A percentile compares a stretch with the other conserved stretches of the same genome.
Evolutionary conservation across 768 basidiomycete genomes (phyloP).

Genomic region (Cubamyces lactineus): DNA sequence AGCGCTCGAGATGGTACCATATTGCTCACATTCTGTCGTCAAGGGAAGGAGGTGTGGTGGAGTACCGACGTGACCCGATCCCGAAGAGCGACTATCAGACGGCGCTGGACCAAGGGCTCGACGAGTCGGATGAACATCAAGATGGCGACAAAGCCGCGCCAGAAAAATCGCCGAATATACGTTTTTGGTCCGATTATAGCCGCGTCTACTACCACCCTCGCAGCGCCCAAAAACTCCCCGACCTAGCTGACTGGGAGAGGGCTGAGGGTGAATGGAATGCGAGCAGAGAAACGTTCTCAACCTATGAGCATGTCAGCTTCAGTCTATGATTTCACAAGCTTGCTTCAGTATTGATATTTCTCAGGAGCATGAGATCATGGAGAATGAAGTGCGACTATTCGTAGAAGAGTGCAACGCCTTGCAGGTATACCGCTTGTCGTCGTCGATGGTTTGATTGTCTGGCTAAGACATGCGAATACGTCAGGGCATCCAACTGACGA

Average conservation of each 20-base stretch:
- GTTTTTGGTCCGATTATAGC: conserved; percentile 73
- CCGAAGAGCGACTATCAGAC: conserved; percentile 58
- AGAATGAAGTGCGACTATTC: conserved; percentile 64
- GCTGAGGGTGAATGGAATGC: conserved; percentile 58
- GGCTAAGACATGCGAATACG: neutral
- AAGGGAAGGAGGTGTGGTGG: conserved; percentile 54
- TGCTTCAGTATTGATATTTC: conserved; percentile 4
- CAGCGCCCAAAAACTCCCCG: conserved; percentile 65
- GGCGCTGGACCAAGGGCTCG: conserved; percentile 37
- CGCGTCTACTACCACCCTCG: conserved; percentile 67
- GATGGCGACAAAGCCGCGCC: neutral
- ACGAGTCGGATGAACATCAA: conserved; percentile 24
- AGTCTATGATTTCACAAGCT: neutral
- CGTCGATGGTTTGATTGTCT: neutral
- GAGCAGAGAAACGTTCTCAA: conserved; percentile 54
- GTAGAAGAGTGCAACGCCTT: conserved; percentile 77
- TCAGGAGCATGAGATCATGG: conserved; percentile 69
- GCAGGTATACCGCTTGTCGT: conserved; percentile 51
- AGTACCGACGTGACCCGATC: conserved; percentile 57
- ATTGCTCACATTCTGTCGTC: conserved; percentile 3
- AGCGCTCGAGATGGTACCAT: neutral
- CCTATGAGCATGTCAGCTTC: conserved; percentile 55
- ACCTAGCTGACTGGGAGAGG: conserved; percentile 57
- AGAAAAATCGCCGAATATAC: conserved; percentile 37
- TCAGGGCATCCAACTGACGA: conserved; percentile 72